Conservation (phyloP, 768 basidiomycete species). For the Suillus hirtellus region DNA sequence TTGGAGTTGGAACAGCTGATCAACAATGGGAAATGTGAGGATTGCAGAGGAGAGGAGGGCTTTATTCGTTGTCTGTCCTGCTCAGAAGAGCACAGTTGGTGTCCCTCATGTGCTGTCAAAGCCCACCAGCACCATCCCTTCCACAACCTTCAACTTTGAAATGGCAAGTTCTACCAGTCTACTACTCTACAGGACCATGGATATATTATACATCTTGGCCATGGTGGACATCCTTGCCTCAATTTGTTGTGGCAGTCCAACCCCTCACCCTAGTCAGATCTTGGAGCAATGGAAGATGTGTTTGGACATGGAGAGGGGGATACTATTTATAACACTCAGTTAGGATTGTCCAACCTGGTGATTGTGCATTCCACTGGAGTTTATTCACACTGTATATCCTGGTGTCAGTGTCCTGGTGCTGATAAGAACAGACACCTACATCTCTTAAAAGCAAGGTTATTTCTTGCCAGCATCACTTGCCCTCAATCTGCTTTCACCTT, state of each 20-base stretch:
- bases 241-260: not conserved
- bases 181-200: constrained; percentile 22
- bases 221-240: constrained; percentile 23
- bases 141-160: constrained; percentile 25
- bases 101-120: constrained; percentile 1
- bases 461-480: constrained; percentile 14
- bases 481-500: constrained; percentile 24
- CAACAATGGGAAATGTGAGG: not conserved
- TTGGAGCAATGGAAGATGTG: not conserved
- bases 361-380: constrained; percentile 9
- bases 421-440: constrained; percentile 9
- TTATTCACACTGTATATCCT: constrained; percentile 3
- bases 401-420: constrained; percentile 4
- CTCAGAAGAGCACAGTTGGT: constrained; percentile 9
- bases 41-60: not conserved
- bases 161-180: constrained; percentile 17
- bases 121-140: constrained; percentile 9
- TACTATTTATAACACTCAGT: not conserved
- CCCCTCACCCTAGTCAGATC: not conserved
- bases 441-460: constrained; percentile 15
- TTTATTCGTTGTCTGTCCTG: constrained; percentile 6
- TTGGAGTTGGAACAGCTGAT: constrained; percentile 1
- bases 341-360: not conserved
- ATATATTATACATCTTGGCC: constrained; percentile 21
- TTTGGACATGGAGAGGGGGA: not conserved